phyloP scores from a whole-genome alignment of 192 early-diverging fungal genomes.

The Coemansia sp. region DNA sequence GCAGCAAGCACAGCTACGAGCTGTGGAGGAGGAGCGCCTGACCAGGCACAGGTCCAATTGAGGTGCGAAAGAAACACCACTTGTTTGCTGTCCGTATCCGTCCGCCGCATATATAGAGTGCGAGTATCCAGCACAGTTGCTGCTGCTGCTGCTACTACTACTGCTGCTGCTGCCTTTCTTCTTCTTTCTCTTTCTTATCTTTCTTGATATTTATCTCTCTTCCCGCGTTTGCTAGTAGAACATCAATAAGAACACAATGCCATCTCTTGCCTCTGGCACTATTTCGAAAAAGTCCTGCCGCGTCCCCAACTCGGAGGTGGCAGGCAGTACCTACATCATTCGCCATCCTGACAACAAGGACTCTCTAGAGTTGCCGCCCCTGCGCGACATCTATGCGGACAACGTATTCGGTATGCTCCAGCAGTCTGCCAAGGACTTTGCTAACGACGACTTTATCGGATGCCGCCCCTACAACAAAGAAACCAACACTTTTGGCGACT shows the following conservation, averaged over 20 bases:
- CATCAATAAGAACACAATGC: not conserved
- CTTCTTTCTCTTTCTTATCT: not conserved
- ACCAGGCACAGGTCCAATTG: no score
- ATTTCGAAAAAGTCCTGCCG: slow-evolving; percentile 46
- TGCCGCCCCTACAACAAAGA: slow-evolving; percentile 61
- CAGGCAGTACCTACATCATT: slow-evolving; percentile 46
- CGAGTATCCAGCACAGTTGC: no score
- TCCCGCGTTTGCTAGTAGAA: slow-evolving; percentile 1
- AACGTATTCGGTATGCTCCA: slow-evolving; percentile 50
- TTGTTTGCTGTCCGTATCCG: no score
- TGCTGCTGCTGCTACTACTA: not conserved
- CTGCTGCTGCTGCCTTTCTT: not conserved
- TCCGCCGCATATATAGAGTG: no score
- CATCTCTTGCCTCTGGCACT: slow-evolving; percentile 6
- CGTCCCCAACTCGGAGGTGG: slow-evolving; percentile 50
- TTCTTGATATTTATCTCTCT: not conserved
- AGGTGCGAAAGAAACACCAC: no score
- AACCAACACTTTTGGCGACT: slow-evolving; percentile 64
- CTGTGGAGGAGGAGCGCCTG: no score
- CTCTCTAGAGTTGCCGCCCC: slow-evolving; percentile 20
- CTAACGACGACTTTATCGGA: slow-evolving; percentile 64
- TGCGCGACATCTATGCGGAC: slow-evolving; percentile 30
- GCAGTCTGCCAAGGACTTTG: slow-evolving; percentile 55
- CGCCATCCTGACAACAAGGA: slow-evolving; percentile 46
- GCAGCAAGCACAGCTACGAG: no score